These are phyloP conservation scores for Styphnolobium japonicum DNA, from an alignment of 306 rosid genomes.

Conservation along the genomic window DNA sequence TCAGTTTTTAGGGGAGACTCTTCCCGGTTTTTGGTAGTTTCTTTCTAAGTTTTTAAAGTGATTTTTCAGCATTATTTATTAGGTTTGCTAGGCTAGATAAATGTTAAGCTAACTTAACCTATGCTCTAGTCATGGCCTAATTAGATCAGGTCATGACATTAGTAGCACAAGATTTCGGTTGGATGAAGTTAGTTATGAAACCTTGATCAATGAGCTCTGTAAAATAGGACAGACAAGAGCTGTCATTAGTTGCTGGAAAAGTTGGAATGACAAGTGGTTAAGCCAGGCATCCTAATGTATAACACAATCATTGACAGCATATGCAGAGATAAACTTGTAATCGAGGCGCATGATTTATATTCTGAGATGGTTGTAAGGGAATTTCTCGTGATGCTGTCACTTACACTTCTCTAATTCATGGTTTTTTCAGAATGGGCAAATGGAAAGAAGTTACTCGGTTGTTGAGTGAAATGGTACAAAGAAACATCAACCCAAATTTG, in stretches of 20 bases:
- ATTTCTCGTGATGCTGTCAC: not conserved
- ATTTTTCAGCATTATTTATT: no score
- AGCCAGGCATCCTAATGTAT: not conserved
- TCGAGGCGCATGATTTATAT: not conserved
- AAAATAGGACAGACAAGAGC: not conserved
- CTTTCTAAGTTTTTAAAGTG: no score
- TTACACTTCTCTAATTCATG: constrained; percentile 7
- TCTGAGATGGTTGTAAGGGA: not conserved
- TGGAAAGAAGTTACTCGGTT: not conserved
- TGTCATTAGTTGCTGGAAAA: not conserved
- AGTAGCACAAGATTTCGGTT: not conserved
- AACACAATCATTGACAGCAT: not conserved
- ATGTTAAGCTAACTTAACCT: no score
- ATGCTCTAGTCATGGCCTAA: no score
- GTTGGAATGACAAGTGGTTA: not conserved
- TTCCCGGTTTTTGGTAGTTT: no score
- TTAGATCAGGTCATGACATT: no score
- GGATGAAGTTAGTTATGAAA: not conserved
- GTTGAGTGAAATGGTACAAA: not conserved
- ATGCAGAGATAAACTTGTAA: not conserved
- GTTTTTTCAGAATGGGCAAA: not conserved
- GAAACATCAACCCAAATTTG: not conserved
- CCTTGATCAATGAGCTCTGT: not conserved
- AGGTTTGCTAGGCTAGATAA: no score
- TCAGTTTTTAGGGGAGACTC: no score